Conservation (phyloP, 1,284 basidiomycete species). For the Ustilago sp. region DNA sequence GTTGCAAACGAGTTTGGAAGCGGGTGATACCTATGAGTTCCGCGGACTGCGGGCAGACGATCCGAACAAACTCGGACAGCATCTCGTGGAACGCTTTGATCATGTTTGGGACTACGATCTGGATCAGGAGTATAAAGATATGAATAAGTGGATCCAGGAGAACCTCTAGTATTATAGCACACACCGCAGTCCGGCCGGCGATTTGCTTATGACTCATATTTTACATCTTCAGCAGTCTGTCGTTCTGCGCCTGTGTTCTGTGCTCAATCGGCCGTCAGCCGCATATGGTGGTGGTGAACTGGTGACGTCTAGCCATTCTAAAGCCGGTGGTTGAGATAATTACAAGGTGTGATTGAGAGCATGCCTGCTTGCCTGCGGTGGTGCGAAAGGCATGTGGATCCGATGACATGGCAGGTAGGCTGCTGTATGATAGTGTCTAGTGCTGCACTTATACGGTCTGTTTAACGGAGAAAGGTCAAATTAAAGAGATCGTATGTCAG, state of each 20-base stretch:
- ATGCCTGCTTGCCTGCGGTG: not conserved
- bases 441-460: not conserved
- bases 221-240: not conserved
- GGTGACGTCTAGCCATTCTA: conserved; percentile 7
- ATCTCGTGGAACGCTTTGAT: conserved; percentile 37
- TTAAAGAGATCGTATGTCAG: not conserved
- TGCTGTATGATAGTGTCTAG: not conserved
- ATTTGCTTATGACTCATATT: not conserved
- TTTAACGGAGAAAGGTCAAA: not conserved
- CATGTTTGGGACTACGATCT: conserved; percentile 48
- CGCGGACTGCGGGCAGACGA: conserved; percentile 30
- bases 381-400: not conserved
- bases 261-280: not conserved
- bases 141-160: conserved; percentile 28
- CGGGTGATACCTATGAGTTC: conserved; percentile 54
- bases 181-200: no score
- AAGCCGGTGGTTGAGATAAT: conserved; percentile 1
- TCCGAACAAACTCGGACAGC: conserved; percentile 20
- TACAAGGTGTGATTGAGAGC: not conserved
- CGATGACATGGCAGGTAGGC: not conserved
- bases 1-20: conserved; percentile 53
- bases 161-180: conserved; percentile 7
- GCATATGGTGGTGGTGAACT: not conserved
- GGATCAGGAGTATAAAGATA: conserved; percentile 23
- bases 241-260: not conserved